phyloP scores from a whole-genome alignment of 257 asterid genomes.

The Verbena officinalis region DNA sequence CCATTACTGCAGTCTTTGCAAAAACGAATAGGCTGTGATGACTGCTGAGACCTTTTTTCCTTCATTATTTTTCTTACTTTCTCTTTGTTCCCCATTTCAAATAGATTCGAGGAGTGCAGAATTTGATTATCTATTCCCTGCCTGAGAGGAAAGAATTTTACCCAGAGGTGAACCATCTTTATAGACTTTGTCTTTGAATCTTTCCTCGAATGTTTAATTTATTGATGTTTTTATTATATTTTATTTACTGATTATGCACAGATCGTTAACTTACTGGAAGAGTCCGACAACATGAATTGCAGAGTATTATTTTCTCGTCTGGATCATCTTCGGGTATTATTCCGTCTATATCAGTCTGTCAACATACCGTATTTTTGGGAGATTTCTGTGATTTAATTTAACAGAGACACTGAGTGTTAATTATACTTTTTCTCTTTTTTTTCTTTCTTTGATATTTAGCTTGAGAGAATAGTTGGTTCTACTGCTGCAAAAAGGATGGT shows the following conservation, averaged over 20 bases:
- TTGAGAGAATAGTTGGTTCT: conserved; percentile 89
- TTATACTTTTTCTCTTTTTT: neutral
- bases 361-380: neutral
- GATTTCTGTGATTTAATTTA: neutral
- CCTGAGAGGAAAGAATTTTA: conserved; percentile 96
- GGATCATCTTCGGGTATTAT: conserved; percentile 79
- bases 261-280: conserved; percentile 87
- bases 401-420: neutral
- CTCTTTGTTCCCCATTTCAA: conserved; percentile 17
- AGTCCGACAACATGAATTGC: conserved; percentile 68
- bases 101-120: conserved; percentile 88
- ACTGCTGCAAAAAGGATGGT: conserved; percentile 81
- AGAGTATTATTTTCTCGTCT: conserved; percentile 78
- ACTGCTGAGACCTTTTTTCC: neutral
- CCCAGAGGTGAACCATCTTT: conserved; percentile 67
- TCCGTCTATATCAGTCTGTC: conserved; percentile 23
- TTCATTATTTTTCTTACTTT: conserved; percentile 4
- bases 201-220: neutral
- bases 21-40: neutral
- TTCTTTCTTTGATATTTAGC: conserved; percentile 45
- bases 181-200: neutral
- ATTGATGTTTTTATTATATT: neutral
- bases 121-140: conserved; percentile 76
- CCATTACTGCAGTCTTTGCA: neutral
- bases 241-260: conserved; percentile 42